These are phyloP conservation scores for Penicillium decumbens DNA, from an alignment of 2,329 filamentous ascomycete genomes.

Conservation along the genomic window DNA sequence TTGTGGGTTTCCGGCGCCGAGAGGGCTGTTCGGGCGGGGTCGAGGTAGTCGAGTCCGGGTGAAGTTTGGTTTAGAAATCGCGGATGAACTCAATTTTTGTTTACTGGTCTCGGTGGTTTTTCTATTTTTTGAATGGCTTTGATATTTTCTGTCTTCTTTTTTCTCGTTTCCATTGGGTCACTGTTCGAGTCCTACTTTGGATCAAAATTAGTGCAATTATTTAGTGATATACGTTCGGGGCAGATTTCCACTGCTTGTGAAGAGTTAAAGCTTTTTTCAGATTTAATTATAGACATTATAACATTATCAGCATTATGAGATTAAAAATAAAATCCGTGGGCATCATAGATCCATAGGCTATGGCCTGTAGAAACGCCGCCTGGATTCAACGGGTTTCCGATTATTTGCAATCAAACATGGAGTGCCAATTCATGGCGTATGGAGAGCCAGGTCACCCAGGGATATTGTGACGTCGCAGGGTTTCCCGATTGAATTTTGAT, in stretches of 20 bases:
- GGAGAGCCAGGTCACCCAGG: not conserved
- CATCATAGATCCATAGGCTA: not conserved
- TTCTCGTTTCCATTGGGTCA: not conserved
- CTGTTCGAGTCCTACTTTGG: not conserved
- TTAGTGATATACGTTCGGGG: not conserved
- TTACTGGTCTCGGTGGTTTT: not conserved
- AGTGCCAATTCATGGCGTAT: not conserved
- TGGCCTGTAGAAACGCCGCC: not conserved
- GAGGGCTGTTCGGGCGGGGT: not conserved
- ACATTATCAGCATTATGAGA: not conserved
- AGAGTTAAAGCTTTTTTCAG: not conserved
- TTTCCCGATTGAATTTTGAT: not conserved
- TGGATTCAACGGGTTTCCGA: not conserved
- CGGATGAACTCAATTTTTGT: not conserved
- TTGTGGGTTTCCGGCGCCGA: not conserved
- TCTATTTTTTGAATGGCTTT: not conserved
- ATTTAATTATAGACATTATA: not conserved
- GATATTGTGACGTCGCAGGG: too few species aligned
- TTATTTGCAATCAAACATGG: not conserved
- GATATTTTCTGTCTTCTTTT: not conserved
- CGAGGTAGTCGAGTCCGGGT: not conserved
- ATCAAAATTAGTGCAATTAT: not conserved
- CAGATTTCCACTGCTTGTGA: not conserved
- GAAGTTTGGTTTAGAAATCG: not conserved
- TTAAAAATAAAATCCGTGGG: not conserved